phyloP scores from a whole-genome alignment of 257 asterid species.

The Petunia axillaris region DNA sequence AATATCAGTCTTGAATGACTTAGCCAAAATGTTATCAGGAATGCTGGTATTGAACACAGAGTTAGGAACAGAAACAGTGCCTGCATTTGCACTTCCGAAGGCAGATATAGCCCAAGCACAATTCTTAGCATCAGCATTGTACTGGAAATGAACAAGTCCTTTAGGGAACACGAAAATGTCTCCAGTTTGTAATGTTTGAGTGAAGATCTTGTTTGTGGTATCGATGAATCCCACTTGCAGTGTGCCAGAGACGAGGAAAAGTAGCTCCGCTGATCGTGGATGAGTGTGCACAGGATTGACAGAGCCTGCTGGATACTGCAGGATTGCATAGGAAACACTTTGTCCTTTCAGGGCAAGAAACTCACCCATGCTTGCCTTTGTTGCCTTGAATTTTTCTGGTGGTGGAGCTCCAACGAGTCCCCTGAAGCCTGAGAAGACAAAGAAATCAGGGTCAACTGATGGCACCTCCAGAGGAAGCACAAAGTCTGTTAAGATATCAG shows the following conservation, averaged over 20 bases:
- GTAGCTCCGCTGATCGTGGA: constrained; percentile 65
- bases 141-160: constrained; percentile 58
- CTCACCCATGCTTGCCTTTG: constrained; percentile 48
- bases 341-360: constrained; percentile 57
- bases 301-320: constrained; percentile 45
- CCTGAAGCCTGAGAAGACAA: constrained; percentile 56
- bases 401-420: constrained; percentile 38
- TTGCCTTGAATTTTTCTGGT: constrained; percentile 44
- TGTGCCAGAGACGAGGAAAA: constrained; percentile 49
- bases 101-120: constrained; percentile 55
- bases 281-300: constrained; percentile 69
- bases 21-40: constrained; percentile 46
- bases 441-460: constrained; percentile 39
- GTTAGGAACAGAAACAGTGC: constrained; percentile 51
- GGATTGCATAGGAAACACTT: constrained; percentile 56
- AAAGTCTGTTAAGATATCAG: constrained; percentile 58
- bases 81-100: constrained; percentile 59
- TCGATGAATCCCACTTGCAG: constrained; percentile 62
- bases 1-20: constrained; percentile 57
- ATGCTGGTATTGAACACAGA: constrained; percentile 46
- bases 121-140: constrained; percentile 42
- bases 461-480: constrained; percentile 36
- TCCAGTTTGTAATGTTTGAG: constrained; percentile 48
- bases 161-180: constrained; percentile 54
- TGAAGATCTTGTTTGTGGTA: constrained; percentile 47